A percentile compares a stretch with the other conserved stretches of the same genome.
phyloP scores from a whole-genome alignment of 805 yeast species.

The Wickerhamomyces bovis region DNA sequence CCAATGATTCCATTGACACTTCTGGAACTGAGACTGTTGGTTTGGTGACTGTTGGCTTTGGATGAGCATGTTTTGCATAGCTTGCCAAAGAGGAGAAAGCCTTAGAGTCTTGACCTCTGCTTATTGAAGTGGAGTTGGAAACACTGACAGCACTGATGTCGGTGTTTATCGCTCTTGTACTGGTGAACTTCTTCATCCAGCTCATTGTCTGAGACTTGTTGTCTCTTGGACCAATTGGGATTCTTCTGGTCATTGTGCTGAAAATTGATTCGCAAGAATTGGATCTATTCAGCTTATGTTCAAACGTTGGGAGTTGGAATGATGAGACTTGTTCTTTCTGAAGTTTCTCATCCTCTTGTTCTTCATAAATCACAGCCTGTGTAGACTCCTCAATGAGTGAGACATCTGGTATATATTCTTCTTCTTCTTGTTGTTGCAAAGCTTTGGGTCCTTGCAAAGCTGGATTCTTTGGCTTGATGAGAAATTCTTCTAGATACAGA shows the following conservation, averaged over 20 bases:
- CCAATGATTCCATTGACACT: neutral
- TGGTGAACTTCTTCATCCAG: constrained; percentile 23
- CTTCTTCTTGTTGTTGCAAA: neutral
- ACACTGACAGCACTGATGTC: constrained; percentile 7
- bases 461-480: neutral
- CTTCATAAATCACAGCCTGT: neutral
- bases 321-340: neutral
- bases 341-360: neutral
- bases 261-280: constrained; percentile 26
- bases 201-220: constrained; percentile 19
- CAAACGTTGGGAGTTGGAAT: constrained; percentile 13
- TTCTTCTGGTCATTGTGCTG: constrained; percentile 19
- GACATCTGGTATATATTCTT: neutral
- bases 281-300: constrained; percentile 23
- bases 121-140: neutral
- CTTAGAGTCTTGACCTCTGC: neutral
- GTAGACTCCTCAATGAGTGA: neutral
- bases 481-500: neutral
- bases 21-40: neutral
- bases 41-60: neutral
- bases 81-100: neutral
- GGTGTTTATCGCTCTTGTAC: constrained; percentile 2
- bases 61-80: neutral
- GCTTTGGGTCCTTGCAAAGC: neutral
- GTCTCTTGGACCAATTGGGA: constrained; percentile 17